phyloP scores from a whole-genome alignment of 306 rosid species.

The Castanospermum australe region DNA sequence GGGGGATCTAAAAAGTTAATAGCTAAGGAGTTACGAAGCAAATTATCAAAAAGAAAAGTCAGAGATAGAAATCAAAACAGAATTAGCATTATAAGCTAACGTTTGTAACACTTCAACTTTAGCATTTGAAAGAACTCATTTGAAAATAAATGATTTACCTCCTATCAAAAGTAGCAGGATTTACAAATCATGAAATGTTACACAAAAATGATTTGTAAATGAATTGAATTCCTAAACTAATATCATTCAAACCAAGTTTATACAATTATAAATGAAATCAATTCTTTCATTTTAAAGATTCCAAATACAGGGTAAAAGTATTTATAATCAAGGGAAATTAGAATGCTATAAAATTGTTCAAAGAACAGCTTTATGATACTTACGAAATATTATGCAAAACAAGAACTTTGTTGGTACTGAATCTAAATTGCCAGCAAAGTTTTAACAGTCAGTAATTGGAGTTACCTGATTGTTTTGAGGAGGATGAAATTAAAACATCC shows the following conservation, averaged over 20 bases:
- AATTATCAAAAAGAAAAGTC: conserved; percentile 1
- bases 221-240: not conserved
- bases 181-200: not conserved
- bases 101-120: not conserved
- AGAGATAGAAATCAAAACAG: not conserved
- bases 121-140: not conserved
- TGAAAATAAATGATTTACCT: not conserved
- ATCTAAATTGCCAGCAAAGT: not conserved
- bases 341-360: conserved; percentile 1
- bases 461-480: conserved; percentile 65
- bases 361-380: conserved; percentile 2
- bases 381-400: not conserved
- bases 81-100: not conserved
- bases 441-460: not conserved
- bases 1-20: not conserved
- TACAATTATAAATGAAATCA: not conserved
- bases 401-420: not conserved
- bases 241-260: not conserved
- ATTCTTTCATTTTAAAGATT: not conserved
- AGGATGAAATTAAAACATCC: conserved; percentile 41
- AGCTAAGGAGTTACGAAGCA: not conserved
- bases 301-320: not conserved
- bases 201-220: not conserved
- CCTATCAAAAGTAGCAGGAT: not conserved
- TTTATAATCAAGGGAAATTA: not conserved